Base-by-base conservation (phyloP, 2,329 filamentous ascomycete species). In the Magnaporthales sp. region DNA sequence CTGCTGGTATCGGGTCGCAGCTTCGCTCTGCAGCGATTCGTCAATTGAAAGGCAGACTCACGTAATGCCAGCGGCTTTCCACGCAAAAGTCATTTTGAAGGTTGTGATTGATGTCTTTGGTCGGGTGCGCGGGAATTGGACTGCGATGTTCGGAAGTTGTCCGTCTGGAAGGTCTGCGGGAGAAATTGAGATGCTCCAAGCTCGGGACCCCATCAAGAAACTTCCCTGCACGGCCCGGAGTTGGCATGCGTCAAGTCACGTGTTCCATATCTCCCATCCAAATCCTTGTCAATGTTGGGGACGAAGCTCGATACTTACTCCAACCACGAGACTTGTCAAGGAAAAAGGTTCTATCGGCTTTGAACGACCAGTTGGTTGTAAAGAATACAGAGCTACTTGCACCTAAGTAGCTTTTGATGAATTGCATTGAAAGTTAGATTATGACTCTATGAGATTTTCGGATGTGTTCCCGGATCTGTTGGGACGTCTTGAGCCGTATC, bases 61-160 rank as follows among this genome's bases (percentile, higher is more conserved):
- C 93, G 89, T 96, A 79, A 98, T 86, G 82, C 95, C 95, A 80
- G 95, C 92, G 78, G 93, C 88, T 91, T 97, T 98, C 95, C 94
- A 99, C 79, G 93, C 92, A 85, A 93, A 94, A 83, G 91, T 86
- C 95, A 98, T 99, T 84, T 87, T 92, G 87, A 79, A 79, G 79
- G 77, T 67, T 75, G 70, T 68, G 70, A 65, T 62, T 22, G 66
- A 67, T 64, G 67, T 66, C 69, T 68, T 70, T 76, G 71, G 79
- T 78, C 73, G 71, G 73, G 72, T 70, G 56, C 26, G 51, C 64
- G 32, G 66, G 46, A 26, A 31, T 32, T 56, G 54, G 27, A 54
- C 26, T 58, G 31, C 51, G 24, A 60, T 64, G 63, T 67, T 62
- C 22, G 63, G 56, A 15, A 13, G 56, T 26, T 60, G 38, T 46